Percentiles rank a stretch among this genome's conserved stretches.
phyloP scores from a whole-genome alignment of 371 early-diverging fungal genomes.

The Mortierella sp. region DNA sequence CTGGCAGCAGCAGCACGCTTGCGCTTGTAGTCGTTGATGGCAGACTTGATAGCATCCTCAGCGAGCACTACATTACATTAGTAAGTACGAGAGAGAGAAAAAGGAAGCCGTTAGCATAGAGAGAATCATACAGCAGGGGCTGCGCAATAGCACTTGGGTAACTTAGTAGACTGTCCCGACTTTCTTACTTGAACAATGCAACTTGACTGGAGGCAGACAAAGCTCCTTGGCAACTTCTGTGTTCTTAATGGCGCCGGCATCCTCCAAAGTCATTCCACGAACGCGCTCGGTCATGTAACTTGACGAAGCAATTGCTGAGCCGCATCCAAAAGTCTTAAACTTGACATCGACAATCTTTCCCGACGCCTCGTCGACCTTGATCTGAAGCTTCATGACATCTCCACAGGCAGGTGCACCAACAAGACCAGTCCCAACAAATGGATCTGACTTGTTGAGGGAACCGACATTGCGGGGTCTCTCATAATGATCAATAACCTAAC shows the following conservation, averaged over 20 bases:
- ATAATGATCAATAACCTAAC: slow-evolving; percentile 92
- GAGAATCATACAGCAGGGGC: neutral
- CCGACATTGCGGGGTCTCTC: slow-evolving; percentile 98
- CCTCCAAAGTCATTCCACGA: slow-evolving; percentile 92
- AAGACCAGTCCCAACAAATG: slow-evolving; percentile 96
- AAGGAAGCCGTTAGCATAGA: neutral
- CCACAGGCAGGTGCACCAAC: slow-evolving; percentile 99
- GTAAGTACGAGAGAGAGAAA: slow-evolving; percentile 2
- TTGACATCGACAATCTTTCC: slow-evolving; percentile 97
- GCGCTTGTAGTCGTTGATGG: slow-evolving; percentile 91
- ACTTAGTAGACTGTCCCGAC: neutral
- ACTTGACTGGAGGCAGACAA: slow-evolving; percentile 97
- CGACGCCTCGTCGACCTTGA: slow-evolving; percentile 91
- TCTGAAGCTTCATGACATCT: slow-evolving; percentile 99
- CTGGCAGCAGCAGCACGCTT: slow-evolving; percentile 64
- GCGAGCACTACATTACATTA: slow-evolving; percentile 85
- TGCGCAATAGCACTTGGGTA: neutral
- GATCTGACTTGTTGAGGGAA: slow-evolving; percentile 87
- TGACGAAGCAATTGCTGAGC: slow-evolving; percentile 97
- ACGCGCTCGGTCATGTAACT: slow-evolving; percentile 96
- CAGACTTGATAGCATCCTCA: slow-evolving; percentile 99
- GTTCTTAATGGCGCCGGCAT: slow-evolving; percentile 95
- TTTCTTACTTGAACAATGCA: slow-evolving; percentile 95
- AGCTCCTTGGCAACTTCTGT: slow-evolving; percentile 98
- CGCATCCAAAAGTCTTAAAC: slow-evolving; percentile 99